A percentile compares a stretch with the other conserved stretches of the same genome.
These are phyloP conservation scores for Ophiobolus disseminans DNA, from an alignment of 2,329 filamentous ascomycete species.

Conservation along the genomic window DNA sequence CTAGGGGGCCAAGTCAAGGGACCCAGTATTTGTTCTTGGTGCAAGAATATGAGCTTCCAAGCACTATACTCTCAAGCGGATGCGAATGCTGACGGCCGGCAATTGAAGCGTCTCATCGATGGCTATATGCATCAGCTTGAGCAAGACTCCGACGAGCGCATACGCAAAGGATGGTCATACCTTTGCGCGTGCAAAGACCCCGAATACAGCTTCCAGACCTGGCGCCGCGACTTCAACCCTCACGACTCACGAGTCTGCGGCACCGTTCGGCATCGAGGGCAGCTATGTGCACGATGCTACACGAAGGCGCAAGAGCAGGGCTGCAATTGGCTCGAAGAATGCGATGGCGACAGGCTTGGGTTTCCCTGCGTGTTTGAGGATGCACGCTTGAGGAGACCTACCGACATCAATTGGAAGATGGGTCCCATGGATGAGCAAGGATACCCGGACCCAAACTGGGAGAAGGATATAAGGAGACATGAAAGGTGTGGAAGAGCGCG, in stretches of 20 bases:
- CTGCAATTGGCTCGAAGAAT: conserved; percentile 28
- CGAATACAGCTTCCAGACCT: conserved; percentile 21
- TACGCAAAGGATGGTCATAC: conserved; percentile 26
- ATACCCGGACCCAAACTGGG: conserved; percentile 27
- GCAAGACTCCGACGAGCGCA: conserved; percentile 23
- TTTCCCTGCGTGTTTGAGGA: conserved; percentile 35
- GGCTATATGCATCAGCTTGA: conserved; percentile 28
- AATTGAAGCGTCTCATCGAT: conserved; percentile 22
- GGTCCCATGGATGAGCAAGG: conserved; percentile 27
- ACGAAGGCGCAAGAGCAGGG: conserved; percentile 25
- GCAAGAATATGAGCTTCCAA: conserved; percentile 34
- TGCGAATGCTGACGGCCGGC: conserved; percentile 12
- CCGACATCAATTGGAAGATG: conserved; percentile 27
- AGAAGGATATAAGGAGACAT: conserved; percentile 29
- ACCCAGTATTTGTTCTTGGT: conserved; percentile 30
- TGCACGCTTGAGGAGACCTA: conserved; percentile 13
- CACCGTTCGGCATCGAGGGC: conserved; percentile 27
- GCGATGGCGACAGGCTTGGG: conserved; percentile 28
- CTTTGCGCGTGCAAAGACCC: conserved; percentile 34
- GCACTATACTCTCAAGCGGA: conserved; percentile 25
- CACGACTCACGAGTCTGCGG: conserved; percentile 25
- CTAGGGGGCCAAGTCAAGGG: conserved; percentile 27
- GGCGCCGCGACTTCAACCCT: conserved; percentile 31
- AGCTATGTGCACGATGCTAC: conserved; percentile 31
- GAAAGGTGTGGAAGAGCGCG: conserved; percentile 26